Evolutionary conservation across 805 yeast species (phyloP).

Genomic region (Wickerhamomyces alni): DNA sequence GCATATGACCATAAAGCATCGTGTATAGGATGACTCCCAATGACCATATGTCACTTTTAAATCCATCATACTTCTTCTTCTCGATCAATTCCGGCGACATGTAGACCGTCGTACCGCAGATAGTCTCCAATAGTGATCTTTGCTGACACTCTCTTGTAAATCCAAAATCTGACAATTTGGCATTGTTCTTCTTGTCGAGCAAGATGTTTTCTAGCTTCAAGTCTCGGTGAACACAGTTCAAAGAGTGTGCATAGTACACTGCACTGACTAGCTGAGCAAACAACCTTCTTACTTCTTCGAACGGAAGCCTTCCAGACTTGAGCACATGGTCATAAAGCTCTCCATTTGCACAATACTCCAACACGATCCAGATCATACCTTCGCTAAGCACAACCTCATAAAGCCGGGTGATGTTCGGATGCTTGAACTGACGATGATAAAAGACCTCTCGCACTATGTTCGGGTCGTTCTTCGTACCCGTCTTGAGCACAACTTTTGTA

Average conservation of each 20-base stretch:
- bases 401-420: slow-evolving; percentile 75
- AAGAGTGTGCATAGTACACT: slow-evolving; percentile 64
- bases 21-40: slow-evolving; percentile 86
- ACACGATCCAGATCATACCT: slow-evolving; percentile 72
- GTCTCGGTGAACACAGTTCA: slow-evolving; percentile 80
- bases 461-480: slow-evolving; percentile 71
- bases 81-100: slow-evolving; percentile 92
- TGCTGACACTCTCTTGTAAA: slow-evolving; percentile 74
- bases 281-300: slow-evolving; percentile 43
- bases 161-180: slow-evolving; percentile 89
- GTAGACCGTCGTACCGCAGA: slow-evolving; percentile 92
- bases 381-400: slow-evolving; percentile 86
- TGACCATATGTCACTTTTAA: slow-evolving; percentile 85
- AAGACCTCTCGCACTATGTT: slow-evolving; percentile 87
- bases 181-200: slow-evolving; percentile 47
- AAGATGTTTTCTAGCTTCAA: slow-evolving; percentile 76
- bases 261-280: slow-evolving; percentile 61
- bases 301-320: slow-evolving; percentile 41
- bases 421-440: slow-evolving; percentile 78
- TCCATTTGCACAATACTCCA: slow-evolving; percentile 84
- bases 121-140: slow-evolving; percentile 59
- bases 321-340: slow-evolving; percentile 68
- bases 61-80: slow-evolving; percentile 69
- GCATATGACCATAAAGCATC: slow-evolving; percentile 79
- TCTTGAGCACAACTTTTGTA: slow-evolving; percentile 77